phyloP scores from a whole-genome alignment of 345 rosid genomes.

The Gossypium turneri region DNA sequence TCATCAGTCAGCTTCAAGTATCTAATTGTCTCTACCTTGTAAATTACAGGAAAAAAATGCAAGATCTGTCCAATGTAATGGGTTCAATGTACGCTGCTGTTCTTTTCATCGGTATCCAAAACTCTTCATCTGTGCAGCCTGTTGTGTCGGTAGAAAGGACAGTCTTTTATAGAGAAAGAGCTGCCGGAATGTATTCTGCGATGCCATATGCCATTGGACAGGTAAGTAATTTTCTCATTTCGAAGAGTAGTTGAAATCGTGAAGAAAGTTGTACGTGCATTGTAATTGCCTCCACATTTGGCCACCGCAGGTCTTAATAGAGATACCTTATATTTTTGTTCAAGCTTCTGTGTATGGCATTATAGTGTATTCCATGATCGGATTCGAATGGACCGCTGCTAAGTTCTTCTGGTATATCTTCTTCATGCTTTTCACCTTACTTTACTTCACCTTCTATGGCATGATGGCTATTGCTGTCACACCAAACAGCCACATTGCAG shows the following conservation, averaged over 20 bases:
- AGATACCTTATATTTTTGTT: constrained; percentile 49
- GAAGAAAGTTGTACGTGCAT: background rate
- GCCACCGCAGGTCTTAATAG: constrained; percentile 47
- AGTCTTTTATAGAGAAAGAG: constrained; percentile 71
- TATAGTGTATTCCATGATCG: constrained; percentile 59
- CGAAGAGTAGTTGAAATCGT: background rate
- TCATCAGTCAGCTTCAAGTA: background rate
- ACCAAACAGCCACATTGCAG: constrained; percentile 56
- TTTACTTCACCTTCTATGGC: constrained; percentile 69
- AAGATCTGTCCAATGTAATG: constrained; percentile 59
- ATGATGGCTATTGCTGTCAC: constrained; percentile 71
- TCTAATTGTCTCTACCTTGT: background rate
- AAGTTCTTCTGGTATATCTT: constrained; percentile 67
- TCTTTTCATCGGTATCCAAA: constrained; percentile 67
- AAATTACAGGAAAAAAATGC: constrained; percentile 29
- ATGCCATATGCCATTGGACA: constrained; percentile 70
- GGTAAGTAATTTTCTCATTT: constrained; percentile 15
- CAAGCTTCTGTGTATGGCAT: constrained; percentile 47
- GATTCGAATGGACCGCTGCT: constrained; percentile 48
- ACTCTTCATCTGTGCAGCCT: constrained; percentile 52
- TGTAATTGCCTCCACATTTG: background rate
- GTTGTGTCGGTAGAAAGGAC: constrained; percentile 67
- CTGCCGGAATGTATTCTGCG: constrained; percentile 20
- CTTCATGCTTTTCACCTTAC: constrained; percentile 52
- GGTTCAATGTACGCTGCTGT: constrained; percentile 77